Evolutionary conservation across 192 early-diverging fungal species (phyloP).

Genomic region (Funneliformis geosporum): DNA sequence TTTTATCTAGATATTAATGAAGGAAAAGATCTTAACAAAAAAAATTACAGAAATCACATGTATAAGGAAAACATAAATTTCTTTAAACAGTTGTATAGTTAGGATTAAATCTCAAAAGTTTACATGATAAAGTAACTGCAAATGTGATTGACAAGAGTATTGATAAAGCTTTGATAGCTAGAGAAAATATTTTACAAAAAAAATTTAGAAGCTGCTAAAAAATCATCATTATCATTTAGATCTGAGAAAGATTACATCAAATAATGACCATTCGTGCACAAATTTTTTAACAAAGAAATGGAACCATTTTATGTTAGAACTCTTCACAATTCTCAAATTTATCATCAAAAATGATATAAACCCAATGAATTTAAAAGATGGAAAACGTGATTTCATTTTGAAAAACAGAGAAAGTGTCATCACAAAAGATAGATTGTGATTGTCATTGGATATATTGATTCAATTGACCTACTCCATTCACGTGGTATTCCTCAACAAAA

Average conservation of each 20-base stretch:
- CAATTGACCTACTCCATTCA: conserved; percentile 9
- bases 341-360: too few species aligned
- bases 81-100: background rate
- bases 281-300: conserved; percentile 1
- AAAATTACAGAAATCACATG: conserved; percentile 8
- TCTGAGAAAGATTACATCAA: conserved; percentile 17
- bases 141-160: conserved; percentile 6
- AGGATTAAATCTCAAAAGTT: conserved; percentile 20
- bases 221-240: conserved; percentile 5
- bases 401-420: too few species aligned
- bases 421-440: too few species aligned
- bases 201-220: conserved; percentile 22
- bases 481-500: background rate
- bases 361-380: too few species aligned
- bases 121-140: background rate
- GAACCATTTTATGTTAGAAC: background rate
- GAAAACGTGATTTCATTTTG: background rate
- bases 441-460: too few species aligned
- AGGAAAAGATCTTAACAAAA: background rate
- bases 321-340: too few species aligned
- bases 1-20: conserved; percentile 10
- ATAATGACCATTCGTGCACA: background rate
- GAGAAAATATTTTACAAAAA: conserved; percentile 12
- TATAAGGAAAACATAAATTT: conserved; percentile 2
- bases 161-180: conserved; percentile 21